Evolutionary conservation across 2,329 filamentous ascomycete genomes (phyloP).

Genomic region (Diaporthe amygdali): DNA sequence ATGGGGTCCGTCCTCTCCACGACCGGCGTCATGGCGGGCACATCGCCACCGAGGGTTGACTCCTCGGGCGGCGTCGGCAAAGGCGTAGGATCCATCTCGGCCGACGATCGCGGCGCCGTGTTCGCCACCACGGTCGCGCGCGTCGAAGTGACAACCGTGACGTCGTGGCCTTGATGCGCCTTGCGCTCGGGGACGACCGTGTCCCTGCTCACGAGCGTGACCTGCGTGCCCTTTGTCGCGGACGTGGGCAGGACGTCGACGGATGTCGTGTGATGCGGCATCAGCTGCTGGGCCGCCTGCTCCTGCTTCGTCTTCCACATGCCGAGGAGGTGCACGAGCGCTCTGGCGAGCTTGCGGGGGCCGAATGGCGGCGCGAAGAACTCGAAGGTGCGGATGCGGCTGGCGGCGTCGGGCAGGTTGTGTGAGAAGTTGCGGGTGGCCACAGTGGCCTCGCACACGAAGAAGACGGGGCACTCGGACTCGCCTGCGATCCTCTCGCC

Average conservation of each 20-base stretch:
- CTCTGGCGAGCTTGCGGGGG: slow-evolving; percentile 42
- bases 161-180: neutral
- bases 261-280: neutral
- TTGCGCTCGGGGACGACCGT: neutral
- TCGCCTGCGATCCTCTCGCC: slow-evolving; percentile 15
- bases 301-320: slow-evolving; percentile 23
- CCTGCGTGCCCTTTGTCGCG: neutral
- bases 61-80: slow-evolving; percentile 16
- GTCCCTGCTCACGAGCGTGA: neutral
- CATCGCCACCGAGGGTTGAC: slow-evolving; percentile 4
- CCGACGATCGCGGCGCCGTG: neutral
- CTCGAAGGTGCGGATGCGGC: slow-evolving; percentile 36
- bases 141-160: neutral
- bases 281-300: neutral
- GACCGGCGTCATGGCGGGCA: neutral
- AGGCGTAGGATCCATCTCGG: neutral
- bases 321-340: slow-evolving; percentile 30
- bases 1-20: neutral
- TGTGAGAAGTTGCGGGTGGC: slow-evolving; percentile 32
- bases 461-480: slow-evolving; percentile 29
- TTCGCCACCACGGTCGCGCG: neutral
- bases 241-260: neutral
- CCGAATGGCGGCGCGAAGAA: slow-evolving; percentile 46
- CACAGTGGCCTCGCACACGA: slow-evolving; percentile 39
- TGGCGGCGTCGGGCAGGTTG: slow-evolving; percentile 26